phyloP scores from a whole-genome alignment of 1,284 basidiomycete species.

The Cystobasidiaceae sp. region DNA sequence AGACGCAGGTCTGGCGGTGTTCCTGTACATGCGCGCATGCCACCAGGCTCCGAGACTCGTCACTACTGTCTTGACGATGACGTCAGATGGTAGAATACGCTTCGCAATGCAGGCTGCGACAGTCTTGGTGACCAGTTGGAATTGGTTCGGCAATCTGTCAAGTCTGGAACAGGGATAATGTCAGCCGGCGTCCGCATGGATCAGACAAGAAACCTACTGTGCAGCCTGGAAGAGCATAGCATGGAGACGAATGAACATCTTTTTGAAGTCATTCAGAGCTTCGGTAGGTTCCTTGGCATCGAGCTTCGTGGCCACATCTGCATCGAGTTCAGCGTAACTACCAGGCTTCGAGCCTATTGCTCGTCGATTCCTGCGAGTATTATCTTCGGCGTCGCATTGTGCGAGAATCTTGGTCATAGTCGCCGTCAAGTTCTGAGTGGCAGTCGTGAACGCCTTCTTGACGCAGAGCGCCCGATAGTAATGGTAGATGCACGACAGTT shows the following conservation, averaged over 20 bases:
- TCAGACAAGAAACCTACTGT: not conserved
- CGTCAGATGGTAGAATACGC: conserved; percentile 66
- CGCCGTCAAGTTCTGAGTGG: conserved; percentile 73
- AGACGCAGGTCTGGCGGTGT: conserved; percentile 37
- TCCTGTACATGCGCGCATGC: conserved; percentile 64
- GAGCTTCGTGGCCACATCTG: not conserved
- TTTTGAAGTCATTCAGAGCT: conserved; percentile 59
- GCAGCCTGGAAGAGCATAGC: conserved; percentile 43
- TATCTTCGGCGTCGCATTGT: conserved; percentile 12
- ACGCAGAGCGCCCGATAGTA: conserved; percentile 91
- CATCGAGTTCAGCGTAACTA: conserved; percentile 21
- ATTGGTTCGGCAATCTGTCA: conserved; percentile 7
- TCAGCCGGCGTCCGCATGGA: not conserved
- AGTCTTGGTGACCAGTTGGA: not conserved
- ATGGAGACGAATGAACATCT: conserved; percentile 62
- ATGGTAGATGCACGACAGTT: conserved; percentile 72
- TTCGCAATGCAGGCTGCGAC: conserved; percentile 60
- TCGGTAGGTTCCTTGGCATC: conserved; percentile 46
- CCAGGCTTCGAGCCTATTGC: conserved; percentile 2
- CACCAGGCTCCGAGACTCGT: conserved; percentile 72
- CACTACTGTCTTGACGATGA: conserved; percentile 68
- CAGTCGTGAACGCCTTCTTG: conserved; percentile 76
- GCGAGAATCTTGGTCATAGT: conserved; percentile 61
- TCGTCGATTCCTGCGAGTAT: not conserved
- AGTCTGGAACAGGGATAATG: not conserved